Evolutionary conservation across 371 early-diverging fungal species (phyloP), one percentile per base, ranked within the genome.

Genomic region (Rhizopus stolonifer): DNA sequence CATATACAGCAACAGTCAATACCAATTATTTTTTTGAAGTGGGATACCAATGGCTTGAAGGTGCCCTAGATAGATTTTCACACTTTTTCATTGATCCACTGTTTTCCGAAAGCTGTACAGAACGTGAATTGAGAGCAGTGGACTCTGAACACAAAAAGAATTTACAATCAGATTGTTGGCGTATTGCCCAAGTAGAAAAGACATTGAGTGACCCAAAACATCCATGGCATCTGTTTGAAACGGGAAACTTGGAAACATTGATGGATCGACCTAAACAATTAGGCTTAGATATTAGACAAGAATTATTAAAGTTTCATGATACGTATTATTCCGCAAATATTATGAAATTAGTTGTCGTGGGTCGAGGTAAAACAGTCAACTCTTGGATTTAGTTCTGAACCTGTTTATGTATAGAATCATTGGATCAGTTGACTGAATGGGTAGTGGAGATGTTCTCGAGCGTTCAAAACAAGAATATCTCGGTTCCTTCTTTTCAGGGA

Each of bases 1-100:
- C 99, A 3, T 97, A 85, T 69, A 99, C 99, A 0, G 72, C 77
- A 25, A 70, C 77, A 15, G 91, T 93, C 47, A 71, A 87, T 49
- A 97, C 97, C 24, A 90, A 94, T 64, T 99, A 96, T 72, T 98
- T 90, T 66, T 98, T 96, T 80, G 94, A 95, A 55, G 88, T 98
- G 15, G 82, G 84, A 11, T 76, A 92, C 32, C 83, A 84, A 48
- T 79, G 84, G 61, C 81, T 99, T 6, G 91, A 94, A 63, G 93
- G 93, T 33, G 94, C 96, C 26, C 67, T 98, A 39, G 95, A 98
- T 74, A 81, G 95, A n/a, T 94, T 97, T 61, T 81, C 95, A 0
- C 95, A 92, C 61, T 98, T 96, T 74, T 96, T 96, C 65, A 89
- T 94, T 26, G 67, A 85, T 5, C 96, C 98, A 4, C 79, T 94